Percentiles rank a stretch among this genome's conserved stretches.
These are phyloP conservation scores for Elsinoe arachidis DNA, from an alignment of 2,329 filamentous ascomycete species.

Conservation along the genomic window DNA sequence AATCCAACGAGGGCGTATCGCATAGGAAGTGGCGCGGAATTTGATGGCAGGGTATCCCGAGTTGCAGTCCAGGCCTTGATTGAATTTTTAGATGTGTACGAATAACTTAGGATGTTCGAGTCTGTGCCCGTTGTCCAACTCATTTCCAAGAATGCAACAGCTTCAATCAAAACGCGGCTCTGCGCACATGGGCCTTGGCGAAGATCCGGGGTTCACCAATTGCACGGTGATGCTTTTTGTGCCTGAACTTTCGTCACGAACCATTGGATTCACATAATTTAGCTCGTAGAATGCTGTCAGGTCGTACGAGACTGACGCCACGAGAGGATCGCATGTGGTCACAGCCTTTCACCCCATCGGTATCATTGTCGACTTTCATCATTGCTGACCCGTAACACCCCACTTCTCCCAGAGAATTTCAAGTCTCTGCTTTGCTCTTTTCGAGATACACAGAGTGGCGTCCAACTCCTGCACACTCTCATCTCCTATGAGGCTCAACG, in stretches of 20 bases:
- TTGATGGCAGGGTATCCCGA: not conserved
- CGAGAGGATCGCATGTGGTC: too few species aligned
- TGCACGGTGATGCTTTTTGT: not conserved
- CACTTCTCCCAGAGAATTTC: conserved; percentile 22
- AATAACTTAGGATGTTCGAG: not conserved
- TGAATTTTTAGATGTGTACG: not conserved
- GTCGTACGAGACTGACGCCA: not conserved
- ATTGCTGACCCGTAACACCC: not conserved
- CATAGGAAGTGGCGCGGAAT: not conserved
- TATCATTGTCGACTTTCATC: not conserved
- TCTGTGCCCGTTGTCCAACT: conserved; percentile 7
- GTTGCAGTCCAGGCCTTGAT: not conserved
- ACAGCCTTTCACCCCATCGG: not conserved
- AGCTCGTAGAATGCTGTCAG: not conserved
- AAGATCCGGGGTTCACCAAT: not conserved
- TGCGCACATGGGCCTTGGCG: not conserved
- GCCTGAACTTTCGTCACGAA: not conserved
- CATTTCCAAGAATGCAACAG: conserved; percentile 9
- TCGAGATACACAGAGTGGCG: conserved; percentile 65
- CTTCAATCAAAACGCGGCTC: conserved; percentile 6
- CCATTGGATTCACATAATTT: not conserved
- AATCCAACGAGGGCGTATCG: not conserved
- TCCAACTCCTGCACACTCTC: conserved; percentile 66
- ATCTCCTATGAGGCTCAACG: conserved; percentile 55
- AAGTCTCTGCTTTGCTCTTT: conserved; percentile 36